Evolutionary conservation across 73 alveolate genomes (phyloP), one percentile per base, ranked within the genome.

Genomic region (Paramecium bursaria): DNA sequence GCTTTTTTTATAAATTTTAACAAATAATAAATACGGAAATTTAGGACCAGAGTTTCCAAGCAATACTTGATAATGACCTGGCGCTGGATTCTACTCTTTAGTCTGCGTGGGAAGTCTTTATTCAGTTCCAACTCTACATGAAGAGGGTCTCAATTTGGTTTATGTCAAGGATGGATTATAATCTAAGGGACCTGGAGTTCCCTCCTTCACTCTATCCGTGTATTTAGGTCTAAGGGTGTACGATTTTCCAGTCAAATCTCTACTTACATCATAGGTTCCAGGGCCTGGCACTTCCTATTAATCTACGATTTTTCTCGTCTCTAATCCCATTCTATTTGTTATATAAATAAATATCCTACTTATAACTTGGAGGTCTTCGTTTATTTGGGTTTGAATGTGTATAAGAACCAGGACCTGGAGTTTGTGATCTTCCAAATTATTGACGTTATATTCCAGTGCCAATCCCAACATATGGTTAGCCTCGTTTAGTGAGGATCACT

Each of bases 341-440:
- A 7, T 7, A 7, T 39, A 7, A 39, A 39, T 11, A 39, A 39
- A 39, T n/a, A 39, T 39, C 11, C 1, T 39, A 25, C 29, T 67
- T 67, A 42, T 27, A 39, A 42, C 82, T 67, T 0, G 82, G 82
- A 35, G 82, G 82, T 67, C 82, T 67, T 42, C 82, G 33, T 21
- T 67, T 67, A 0, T 42, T 67, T 15, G 55, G 60, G 44, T 47
- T 42, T 21, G 26, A 7, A n/a, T 42, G 44, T 17, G 33, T 7
- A 67, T 67, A 67, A 39, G 26, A 44, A n/a, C 82, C 82, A 35
- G 82, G 82, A 9, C 82, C 82, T 3, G 82, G 82, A 39, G 82
- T 67, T 2, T 39, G 21, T 31, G 14, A 23, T 15, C 25, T 33
- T 39, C 44, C 60, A 39, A 67, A 67, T 4, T 21, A 35, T 19